Base-by-base conservation (phyloP, 2,329 filamentous ascomycete species). In the Aspergillus fumigatiaffinis region DNA sequence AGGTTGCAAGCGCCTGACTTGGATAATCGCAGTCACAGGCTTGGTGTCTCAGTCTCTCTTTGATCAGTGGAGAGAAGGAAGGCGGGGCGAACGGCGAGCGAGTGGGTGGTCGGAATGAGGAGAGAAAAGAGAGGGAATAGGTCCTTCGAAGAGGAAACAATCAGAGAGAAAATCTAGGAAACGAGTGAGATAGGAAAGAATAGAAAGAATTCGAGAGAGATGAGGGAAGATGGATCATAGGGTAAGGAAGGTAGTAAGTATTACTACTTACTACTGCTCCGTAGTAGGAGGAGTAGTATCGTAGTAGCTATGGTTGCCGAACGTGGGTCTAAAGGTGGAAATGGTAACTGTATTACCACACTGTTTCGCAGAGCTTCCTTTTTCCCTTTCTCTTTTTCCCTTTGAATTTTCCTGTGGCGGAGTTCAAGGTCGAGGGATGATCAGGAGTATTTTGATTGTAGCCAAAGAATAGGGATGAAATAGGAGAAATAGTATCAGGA, bases 1-100 rank as follows among this genome's bases (percentile, higher is more conserved):
- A 54, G 59, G 51, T 50, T 52, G 48, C 52, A 61, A 59, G 60
- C 57, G 60, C 60, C 60, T 61, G 59, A 60, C 59, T 56, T 50
- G 44, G 35, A 56, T 26, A 53, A 44, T 32, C 25, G 32, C 29
- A 57, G 50, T 58, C 53, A 58, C 49, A 52, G 49, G 59, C 50
- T 46, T 53, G 50, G 53, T 59, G 60, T 61, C 55, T 60, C 55
- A 60, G 53, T 48, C 54, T 26, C 25, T 28, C 32, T 51, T 47
- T 47, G 44, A 47, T 26, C 44, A 26, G 44, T 25, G 42, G 21
- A 23, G 44, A 6, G 44, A 47, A 17, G 12, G 23, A 47, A 48
- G 55, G 21, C 32, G 50, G 9, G 49, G 44, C 28, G n/a, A 26
- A 42, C 25, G 28, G 21, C 28, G 12, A 3, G 41, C 25, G 26